Base-by-base conservation (phyloP, 139 green algal genomes). In the Yamagishiella unicocca region DNA sequence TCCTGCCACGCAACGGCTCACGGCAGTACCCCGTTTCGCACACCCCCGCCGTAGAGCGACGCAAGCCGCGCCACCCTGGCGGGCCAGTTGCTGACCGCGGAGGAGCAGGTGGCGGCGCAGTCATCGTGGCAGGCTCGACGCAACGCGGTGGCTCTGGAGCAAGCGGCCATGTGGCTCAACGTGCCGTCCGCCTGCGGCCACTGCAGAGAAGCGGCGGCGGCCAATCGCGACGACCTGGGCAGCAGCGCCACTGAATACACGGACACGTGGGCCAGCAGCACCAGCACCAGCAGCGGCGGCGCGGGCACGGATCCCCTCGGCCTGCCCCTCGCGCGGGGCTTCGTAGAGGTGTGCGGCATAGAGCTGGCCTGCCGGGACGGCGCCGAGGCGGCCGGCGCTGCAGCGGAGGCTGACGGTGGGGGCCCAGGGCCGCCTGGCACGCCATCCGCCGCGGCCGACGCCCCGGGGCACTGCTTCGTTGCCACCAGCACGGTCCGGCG, bases 331-430 rank as follows among this genome's bases (percentile, higher is more conserved):
- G 78, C 90, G 6, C 67, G 66, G 17, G 92, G 88, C 9, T 95
- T 91, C 86, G 90, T 96, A 1, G 66, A 91, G 25, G 89, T 96
- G 31, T 93, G 89, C 35, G 93, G 93, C 42, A 46, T 97, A 42
- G 90, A 94, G 62, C 83, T 97, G 40, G 87, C 92, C 4, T 76
- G 81, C 40, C 53, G 88, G 0, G 50, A 83, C 42, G 29, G 45
- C 61, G 45, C 71, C 53, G 64, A 82, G 68, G 83, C 83, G 46
- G 81, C 61, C 35, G 24, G 68, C 66, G 58, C 38, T 31, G 12
- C 55, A 27, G 62, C 35, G 12, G 64, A 31, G 33, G 45, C 75
- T 6, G 9, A 10, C 3, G 7, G 35, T 2, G 5, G 33, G 19
- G 31, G 25, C 9, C 38, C 67, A 6, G 43, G 29, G 29, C 17